Conservation (phyloP, 352 stramenopile species). For the Halophytophthora polymorphica region DNA sequence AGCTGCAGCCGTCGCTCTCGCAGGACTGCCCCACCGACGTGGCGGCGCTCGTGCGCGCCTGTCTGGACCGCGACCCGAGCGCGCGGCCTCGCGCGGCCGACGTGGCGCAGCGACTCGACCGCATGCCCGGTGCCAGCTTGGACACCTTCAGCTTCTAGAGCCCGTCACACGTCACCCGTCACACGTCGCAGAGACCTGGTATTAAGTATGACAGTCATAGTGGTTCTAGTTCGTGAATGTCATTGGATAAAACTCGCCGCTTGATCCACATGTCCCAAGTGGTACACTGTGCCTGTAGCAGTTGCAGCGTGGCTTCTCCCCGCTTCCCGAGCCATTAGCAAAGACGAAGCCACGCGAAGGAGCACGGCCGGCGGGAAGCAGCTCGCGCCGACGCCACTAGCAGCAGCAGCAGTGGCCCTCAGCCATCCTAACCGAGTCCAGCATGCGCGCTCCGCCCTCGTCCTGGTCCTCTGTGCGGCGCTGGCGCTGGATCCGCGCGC, state of each 20-base stretch:
- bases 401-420: too few species aligned
- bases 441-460: neutral
- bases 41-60: constrained; percentile 20
- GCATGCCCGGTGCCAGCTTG: constrained; percentile 11
- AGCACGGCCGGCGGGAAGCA: too few species aligned
- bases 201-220: neutral
- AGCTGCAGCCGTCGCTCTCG: constrained; percentile 27
- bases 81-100: constrained; percentile 23
- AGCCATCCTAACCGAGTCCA: too few species aligned
- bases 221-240: too few species aligned
- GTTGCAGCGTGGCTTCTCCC: too few species aligned
- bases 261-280: too few species aligned
- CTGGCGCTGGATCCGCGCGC: constrained; percentile 22
- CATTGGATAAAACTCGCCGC: too few species aligned
- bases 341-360: too few species aligned
- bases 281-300: too few species aligned
- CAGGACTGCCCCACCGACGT: constrained; percentile 30
- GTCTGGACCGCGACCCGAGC: constrained; percentile 26
- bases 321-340: too few species aligned
- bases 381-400: too few species aligned
- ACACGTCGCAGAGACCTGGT: neutral
- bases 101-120: constrained; percentile 16
- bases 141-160: constrained; percentile 35
- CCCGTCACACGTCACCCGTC: neutral
- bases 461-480: constrained; percentile 1